Conservation (phyloP, 2,329 filamentous ascomycete species). For the Alternaria infectoria region DNA sequence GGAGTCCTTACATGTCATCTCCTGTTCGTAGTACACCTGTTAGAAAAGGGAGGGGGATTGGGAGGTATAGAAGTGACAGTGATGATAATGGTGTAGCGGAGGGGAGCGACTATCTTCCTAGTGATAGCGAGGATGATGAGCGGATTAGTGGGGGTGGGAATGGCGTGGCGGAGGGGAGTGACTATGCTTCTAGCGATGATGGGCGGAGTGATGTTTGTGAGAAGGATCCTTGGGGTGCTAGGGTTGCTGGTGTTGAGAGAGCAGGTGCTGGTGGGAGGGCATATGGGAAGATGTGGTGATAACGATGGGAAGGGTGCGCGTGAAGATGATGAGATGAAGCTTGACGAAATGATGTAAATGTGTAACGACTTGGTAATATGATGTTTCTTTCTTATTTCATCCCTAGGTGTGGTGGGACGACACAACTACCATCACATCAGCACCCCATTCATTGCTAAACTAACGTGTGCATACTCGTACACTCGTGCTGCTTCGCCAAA, state of each 20-base stretch:
- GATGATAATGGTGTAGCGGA: conserved; percentile 7
- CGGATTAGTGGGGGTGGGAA: neutral
- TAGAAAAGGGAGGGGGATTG: neutral
- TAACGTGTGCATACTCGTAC: neutral
- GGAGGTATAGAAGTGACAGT: neutral
- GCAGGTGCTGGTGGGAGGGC: neutral
- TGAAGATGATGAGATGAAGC: neutral
- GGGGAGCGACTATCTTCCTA: conserved; percentile 1
- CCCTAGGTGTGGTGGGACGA: neutral
- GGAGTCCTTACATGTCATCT: neutral
- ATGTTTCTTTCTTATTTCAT: neutral
- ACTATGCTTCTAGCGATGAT: neutral
- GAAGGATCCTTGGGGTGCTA: neutral
- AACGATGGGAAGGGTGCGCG: neutral
- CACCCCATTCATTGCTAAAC: neutral
- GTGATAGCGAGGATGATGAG: neutral
- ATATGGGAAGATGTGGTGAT: neutral
- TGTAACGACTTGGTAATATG: neutral
- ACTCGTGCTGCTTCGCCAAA: neutral
- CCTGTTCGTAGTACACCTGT: neutral
- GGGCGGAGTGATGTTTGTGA: neutral
- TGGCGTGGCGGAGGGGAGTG: neutral
- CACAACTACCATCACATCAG: neutral
- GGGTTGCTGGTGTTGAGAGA: neutral
- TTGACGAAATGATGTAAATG: neutral